Conservation (phyloP, 2,329 filamentous ascomycete genomes). For the Bimuria novae-zelandiae region DNA sequence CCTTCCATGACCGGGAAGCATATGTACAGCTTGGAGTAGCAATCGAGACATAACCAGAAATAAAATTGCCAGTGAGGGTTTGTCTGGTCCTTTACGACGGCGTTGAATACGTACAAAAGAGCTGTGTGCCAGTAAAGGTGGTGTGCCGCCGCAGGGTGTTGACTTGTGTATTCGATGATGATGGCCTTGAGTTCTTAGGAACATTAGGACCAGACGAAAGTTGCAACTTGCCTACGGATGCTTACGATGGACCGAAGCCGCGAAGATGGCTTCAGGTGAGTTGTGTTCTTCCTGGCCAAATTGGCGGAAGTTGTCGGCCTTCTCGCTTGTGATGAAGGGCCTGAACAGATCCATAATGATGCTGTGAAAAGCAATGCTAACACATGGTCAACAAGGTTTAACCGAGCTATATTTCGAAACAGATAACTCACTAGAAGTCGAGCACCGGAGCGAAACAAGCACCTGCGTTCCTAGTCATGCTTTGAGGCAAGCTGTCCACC, state of each 20-base stretch:
- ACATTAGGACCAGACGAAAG: neutral
- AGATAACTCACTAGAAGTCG: constrained; percentile 6
- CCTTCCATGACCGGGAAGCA: constrained; percentile 1
- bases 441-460: neutral
- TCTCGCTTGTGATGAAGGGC: constrained; percentile 5
- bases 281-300: neutral
- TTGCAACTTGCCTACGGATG: no score
- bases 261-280: constrained; percentile 5
- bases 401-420: no score
- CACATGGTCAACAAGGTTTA: no score
- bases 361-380: constrained; percentile 4
- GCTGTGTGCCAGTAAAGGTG: neutral
- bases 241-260: constrained; percentile 3
- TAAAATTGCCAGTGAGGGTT: constrained; percentile 8
- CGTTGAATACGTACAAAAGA: constrained; percentile 4
- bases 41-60: constrained; percentile 4
- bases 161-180: constrained; percentile 7
- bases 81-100: neutral
- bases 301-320: neutral
- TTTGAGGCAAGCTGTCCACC: constrained; percentile 3
- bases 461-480: neutral
- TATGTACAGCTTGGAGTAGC: constrained; percentile 4
- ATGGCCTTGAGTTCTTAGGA: constrained; percentile 3
- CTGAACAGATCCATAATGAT: constrained; percentile 10
- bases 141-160: constrained; percentile 1